Percentiles rank a stretch among this genome's conserved stretches.
These are phyloP conservation scores for Furcasterigmium furcatum DNA, from an alignment of 2,329 filamentous ascomycete species.

Conservation along the genomic window DNA sequence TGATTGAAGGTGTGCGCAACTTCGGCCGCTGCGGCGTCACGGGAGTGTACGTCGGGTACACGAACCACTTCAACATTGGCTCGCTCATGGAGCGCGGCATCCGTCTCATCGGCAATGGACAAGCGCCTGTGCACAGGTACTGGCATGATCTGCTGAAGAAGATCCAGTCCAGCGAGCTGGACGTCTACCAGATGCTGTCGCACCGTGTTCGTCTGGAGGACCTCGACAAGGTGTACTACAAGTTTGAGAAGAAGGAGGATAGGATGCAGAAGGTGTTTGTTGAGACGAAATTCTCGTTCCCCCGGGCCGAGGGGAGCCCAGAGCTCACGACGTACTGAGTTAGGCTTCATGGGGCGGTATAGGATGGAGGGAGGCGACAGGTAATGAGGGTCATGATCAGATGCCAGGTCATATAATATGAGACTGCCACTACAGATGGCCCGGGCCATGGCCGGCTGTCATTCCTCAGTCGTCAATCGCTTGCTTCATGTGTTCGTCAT, in stretches of 20 bases:
- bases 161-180: constrained; percentile 66
- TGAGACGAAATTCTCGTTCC: constrained; percentile 54
- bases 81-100: constrained; percentile 85
- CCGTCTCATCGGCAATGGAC: constrained; percentile 66
- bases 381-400: no score
- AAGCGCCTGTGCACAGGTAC: constrained; percentile 76
- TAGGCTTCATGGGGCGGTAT: no score
- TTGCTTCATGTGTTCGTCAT: background rate
- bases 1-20: constrained; percentile 70
- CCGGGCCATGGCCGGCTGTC: no score
- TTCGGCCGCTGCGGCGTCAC: constrained; percentile 76
- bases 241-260: constrained; percentile 61
- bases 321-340: constrained; percentile 35
- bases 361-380: no score
- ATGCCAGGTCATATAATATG: no score
- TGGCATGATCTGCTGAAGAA: constrained; percentile 72
- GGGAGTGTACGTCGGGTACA: constrained; percentile 64
- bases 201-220: constrained; percentile 76
- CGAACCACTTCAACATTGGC: constrained; percentile 81
- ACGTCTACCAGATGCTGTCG: constrained; percentile 77
- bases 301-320: constrained; percentile 38
- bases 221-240: constrained; percentile 61
- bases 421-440: no score
- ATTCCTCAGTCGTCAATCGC: no score
- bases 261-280: constrained; percentile 79